These are phyloP conservation scores for Stipa capillata DNA, from an alignment of 176 grass and related monocot species.

Conservation along the genomic window DNA sequence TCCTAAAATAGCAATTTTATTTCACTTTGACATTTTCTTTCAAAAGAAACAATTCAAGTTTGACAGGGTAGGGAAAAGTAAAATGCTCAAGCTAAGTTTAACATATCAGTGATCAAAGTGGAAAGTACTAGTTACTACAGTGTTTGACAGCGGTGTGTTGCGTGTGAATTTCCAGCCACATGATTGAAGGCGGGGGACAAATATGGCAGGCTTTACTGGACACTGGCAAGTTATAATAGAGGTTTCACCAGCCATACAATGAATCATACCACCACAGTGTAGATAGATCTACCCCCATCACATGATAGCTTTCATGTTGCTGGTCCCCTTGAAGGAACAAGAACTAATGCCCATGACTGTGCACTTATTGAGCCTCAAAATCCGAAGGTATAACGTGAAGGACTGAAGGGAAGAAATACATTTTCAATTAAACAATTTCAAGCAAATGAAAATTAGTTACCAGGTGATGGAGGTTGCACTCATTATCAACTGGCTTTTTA, in stretches of 20 bases:
- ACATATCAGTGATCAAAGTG: background rate
- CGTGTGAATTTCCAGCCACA: conserved; percentile 17
- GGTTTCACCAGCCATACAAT: conserved; percentile 46
- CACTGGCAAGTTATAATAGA: conserved; percentile 49
- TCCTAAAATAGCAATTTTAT: background rate
- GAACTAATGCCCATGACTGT: conserved; percentile 33
- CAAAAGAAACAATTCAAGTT: background rate
- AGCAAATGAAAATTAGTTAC: conserved; percentile 44
- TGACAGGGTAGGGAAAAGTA: background rate
- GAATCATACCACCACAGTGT: conserved; percentile 31
- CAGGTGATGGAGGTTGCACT: conserved; percentile 92
- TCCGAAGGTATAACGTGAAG: too few relatives aligned
- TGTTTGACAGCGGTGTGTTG: background rate
- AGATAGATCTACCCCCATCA: conserved; percentile 30
- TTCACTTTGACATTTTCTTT: background rate
- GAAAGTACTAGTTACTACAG: background rate
- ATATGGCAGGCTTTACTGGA: conserved; percentile 50
- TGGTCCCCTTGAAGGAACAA: conserved; percentile 33
- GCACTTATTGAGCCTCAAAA: conserved; percentile 26
- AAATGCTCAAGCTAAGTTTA: conserved; percentile 6
- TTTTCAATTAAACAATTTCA: background rate
- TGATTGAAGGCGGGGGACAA: conserved; percentile 44
- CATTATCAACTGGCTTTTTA: conserved; percentile 73
- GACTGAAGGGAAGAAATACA: background rate
- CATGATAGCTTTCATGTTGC: conserved; percentile 52